These are phyloP conservation scores for Polygonum maritimum DNA, from an alignment of 148 eudicot species.

Conservation along the genomic window DNA sequence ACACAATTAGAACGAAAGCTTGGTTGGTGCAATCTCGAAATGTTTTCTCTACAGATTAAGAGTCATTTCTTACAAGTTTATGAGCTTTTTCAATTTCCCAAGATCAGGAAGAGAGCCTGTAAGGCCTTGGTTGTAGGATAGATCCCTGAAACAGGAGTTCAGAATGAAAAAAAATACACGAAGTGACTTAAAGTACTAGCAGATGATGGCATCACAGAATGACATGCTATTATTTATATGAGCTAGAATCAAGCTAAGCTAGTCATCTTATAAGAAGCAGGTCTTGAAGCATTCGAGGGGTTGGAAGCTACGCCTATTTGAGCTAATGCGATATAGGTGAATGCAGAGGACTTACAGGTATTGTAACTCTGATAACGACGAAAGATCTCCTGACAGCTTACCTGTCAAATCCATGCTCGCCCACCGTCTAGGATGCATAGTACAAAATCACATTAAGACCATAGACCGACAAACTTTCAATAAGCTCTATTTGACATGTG, in stretches of 20 bases:
- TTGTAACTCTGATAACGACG: slow-evolving; percentile 41
- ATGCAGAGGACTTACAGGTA: slow-evolving; percentile 48
- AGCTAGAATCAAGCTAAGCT: not conserved
- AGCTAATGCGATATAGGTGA: not conserved
- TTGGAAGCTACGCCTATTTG: not conserved
- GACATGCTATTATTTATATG: not conserved
- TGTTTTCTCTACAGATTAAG: not conserved
- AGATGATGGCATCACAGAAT: not conserved
- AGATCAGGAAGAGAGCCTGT: slow-evolving; percentile 62
- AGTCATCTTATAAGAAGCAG: not conserved
- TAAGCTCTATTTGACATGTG: not conserved
- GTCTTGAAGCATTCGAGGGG: not conserved
- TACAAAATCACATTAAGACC: not conserved
- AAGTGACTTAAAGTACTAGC: not conserved
- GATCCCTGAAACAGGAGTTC: slow-evolving; percentile 45
- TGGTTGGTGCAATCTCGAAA: not conserved
- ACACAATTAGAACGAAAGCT: slow-evolving; percentile 3
- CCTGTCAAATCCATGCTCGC: slow-evolving; percentile 52
- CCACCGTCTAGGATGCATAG: slow-evolving; percentile 43
- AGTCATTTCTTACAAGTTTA: slow-evolving; percentile 43
- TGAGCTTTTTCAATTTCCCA: slow-evolving; percentile 45
- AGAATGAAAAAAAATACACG: not conserved
- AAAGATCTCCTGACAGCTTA: slow-evolving; percentile 41
- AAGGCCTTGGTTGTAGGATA: slow-evolving; percentile 67
- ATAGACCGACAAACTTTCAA: not conserved